Evolutionary conservation across 2,329 filamentous ascomycete species (phyloP).

Genomic region (Ascochyta lentis): DNA sequence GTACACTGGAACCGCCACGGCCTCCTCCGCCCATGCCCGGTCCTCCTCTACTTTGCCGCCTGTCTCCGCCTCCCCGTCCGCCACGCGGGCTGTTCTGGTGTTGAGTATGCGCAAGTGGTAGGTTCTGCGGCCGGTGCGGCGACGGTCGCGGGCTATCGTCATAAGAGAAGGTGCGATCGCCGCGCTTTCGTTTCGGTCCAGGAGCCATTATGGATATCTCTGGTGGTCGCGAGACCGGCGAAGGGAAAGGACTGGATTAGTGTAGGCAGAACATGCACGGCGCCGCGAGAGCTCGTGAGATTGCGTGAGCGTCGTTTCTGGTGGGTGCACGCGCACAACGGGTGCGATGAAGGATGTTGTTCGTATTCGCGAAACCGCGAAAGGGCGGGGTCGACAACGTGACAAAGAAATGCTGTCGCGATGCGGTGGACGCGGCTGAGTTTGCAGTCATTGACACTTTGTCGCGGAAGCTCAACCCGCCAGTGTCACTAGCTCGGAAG

Average conservation of each 20-base stretch:
- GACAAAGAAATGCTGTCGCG: constrained; percentile 17
- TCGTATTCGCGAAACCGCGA: constrained; percentile 8
- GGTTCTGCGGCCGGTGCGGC: constrained; percentile 58
- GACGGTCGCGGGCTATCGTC: constrained; percentile 55
- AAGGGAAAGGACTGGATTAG: constrained; percentile 26
- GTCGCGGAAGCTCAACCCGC: constrained; percentile 23
- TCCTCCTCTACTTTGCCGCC: constrained; percentile 21
- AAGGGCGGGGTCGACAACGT: constrained; percentile 17
- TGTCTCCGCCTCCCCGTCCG: constrained; percentile 34
- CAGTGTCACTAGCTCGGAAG: constrained; percentile 10
- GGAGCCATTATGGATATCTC: constrained; percentile 57
- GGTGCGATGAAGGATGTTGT: background rate
- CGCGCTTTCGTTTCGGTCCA: constrained; percentile 63
- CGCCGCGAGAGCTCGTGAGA: constrained; percentile 12
- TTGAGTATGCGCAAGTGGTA: constrained; percentile 60
- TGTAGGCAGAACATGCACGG: constrained; percentile 40
- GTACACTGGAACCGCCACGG: constrained; percentile 39
- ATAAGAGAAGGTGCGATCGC: constrained; percentile 54
- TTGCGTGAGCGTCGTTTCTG: background rate
- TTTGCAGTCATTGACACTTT: constrained; percentile 20
- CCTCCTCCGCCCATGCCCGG: constrained; percentile 36
- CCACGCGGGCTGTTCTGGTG: constrained; percentile 46
- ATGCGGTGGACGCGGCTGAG: constrained; percentile 26
- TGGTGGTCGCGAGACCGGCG: constrained; percentile 36
- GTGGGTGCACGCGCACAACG: background rate